Evolutionary conservation across 2,329 filamentous ascomycete species (phyloP), one percentile per base, ranked within the genome.

Genomic region (Harringtonia aguacate): DNA sequence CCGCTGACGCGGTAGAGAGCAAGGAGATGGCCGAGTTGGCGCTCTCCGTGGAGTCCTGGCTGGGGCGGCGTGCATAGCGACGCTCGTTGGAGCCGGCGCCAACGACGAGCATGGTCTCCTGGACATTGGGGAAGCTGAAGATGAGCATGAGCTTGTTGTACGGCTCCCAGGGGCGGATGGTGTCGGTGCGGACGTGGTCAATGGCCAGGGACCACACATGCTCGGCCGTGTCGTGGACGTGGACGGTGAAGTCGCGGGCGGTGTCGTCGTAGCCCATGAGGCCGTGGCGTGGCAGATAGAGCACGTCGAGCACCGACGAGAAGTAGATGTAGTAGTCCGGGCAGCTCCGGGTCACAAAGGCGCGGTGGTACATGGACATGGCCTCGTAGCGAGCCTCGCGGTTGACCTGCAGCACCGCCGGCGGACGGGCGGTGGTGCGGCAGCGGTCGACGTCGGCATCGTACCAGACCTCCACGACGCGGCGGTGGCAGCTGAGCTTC

Each of bases 71-170:
- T 4, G 36, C 17, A 8, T 22, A 12, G 15, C 45, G 45, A 24
- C 40, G 39, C 18, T 49, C 47, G 27, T 46, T 30, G 18, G 9
- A 31, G 29, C 38, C 43, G 27, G 31, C 36, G 22, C 46, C 48
- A 34, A 64, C 49, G 24, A 68, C 59, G 13, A 68, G 43, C 39
- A 60, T 61, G 35, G 64, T 59, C 53, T 66, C 60, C 47, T 59
- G 52, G 27, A 65, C 53, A 22, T 58, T 53, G 3, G 58, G 59
- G 39, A 69, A 70, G 43, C 60, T 62, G 37, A 65, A 56, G 42
- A 72, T 60, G 35, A 72, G 53, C 21, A 61, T 60, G 28, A 67
- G 66, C 56, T 72, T 72, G 57, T 68, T 70, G 57, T 71, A 72
- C 12, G 64, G 64, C 57, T 72, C 69, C 69, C 69, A 72, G 15